Base-by-base conservation (phyloP, 208 protist genomes). In the Trypanosoma theileri region DNA sequence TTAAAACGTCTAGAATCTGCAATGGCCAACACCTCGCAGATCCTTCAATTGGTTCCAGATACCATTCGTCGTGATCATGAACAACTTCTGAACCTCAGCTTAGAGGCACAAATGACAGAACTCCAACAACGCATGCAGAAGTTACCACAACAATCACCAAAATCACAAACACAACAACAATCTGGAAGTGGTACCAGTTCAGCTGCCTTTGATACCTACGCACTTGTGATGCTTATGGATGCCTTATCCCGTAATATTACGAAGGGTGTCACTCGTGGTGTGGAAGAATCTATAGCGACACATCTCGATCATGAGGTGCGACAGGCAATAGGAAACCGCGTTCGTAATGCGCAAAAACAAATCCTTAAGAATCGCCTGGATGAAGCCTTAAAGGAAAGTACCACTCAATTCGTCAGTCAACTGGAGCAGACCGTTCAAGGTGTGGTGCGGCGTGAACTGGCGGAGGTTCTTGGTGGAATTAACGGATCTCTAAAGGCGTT, bases 41-140 rank as follows among this genome's bases (percentile, higher is more conserved):
- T 96, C 28, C 70, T 91, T 11, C 51, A 85, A 67, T 77, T 96
- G 24, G 83, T 85, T 0, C 86, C 88, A 0, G 80, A 84, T 12
- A 84, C 86, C 66, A 62, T 94, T 58, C 56, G 68, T 51, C 81
- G 86, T 35, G 91, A 92, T 46, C 84, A 92, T 59, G 77, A 91
- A 62, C 82, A 92, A 75, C 79, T 96, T 22, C 56, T 96, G 35
- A 84, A 79, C 50, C 71, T 96, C 13, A 80, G 86, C 11, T 76
- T 96, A 31, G 88, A 96, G 76, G 91, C 91, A 54, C 88, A 96
- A 77, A 96, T 96, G 86, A 93, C 91, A 50, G 84, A 93, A 79
- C 80, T 96, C 40, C 88, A 94, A 77, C 52, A 77, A n/a, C 63
- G 16, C 3, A 45, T 54, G 19, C 51, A 41, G 7, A 45, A 19